Percentiles rank a stretch among this genome's conserved stretches.
Conservation (phyloP, 345 rosid genomes). For the Viola odorata region DNA sequence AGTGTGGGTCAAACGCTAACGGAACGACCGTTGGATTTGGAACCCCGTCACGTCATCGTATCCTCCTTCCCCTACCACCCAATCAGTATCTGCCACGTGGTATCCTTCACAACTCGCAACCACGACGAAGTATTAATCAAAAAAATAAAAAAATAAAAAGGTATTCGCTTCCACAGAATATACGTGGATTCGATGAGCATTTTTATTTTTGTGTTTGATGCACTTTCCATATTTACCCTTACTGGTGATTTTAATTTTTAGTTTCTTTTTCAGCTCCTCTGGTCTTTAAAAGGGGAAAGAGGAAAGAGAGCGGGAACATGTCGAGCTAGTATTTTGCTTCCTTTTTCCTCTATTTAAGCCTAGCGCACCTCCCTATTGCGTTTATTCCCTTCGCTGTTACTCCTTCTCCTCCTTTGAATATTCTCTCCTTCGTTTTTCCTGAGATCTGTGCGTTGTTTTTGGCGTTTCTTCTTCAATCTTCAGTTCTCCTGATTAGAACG, state of each 20-base stretch:
- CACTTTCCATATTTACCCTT: not conserved
- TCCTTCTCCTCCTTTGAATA: not conserved
- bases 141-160: no score
- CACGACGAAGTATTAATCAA: not conserved
- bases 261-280: not conserved
- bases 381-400: not conserved
- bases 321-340: not conserved
- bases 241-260: not conserved
- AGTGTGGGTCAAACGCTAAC: no score
- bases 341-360: not conserved
- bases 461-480: not conserved
- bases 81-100: not conserved
- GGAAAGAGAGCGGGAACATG: not conserved
- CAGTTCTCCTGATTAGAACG: not conserved
- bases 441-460: not conserved
- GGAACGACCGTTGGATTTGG: no score
- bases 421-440: not conserved
- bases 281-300: not conserved
- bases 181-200: conserved; percentile 1
- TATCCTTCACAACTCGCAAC: not conserved
- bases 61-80: not conserved
- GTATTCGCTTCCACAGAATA: not conserved
- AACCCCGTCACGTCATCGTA: no score
- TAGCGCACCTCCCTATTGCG: not conserved
- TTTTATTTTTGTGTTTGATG: not conserved